These are phyloP conservation scores for Bremia lactucae DNA, from an alignment of 352 stramenopile genomes.

Conservation along the genomic window DNA sequence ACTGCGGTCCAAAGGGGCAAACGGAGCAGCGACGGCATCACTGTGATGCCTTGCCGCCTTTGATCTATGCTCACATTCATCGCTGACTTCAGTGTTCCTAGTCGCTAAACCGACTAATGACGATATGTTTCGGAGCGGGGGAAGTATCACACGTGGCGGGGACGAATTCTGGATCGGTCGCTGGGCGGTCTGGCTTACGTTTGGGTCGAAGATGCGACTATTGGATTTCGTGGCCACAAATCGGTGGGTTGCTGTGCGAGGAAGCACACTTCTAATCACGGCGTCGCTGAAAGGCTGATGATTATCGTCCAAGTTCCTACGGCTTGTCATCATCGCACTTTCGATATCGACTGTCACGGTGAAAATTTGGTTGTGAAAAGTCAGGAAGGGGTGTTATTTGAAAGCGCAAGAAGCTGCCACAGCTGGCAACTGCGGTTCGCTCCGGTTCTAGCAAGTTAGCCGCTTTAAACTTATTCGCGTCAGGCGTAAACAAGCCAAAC, in stretches of 20 bases:
- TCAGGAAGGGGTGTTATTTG: not conserved
- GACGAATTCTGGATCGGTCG: slow-evolving; percentile 1
- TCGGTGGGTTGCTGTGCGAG: slow-evolving; percentile 3
- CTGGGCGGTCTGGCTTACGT: not conserved
- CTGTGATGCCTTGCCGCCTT: slow-evolving; percentile 6
- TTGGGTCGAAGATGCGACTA: not conserved
- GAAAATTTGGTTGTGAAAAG: slow-evolving; percentile 13
- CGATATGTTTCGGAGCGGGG: slow-evolving; percentile 12
- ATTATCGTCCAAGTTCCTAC: slow-evolving; percentile 10
- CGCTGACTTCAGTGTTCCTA: slow-evolving; percentile 3
- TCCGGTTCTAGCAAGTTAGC: slow-evolving; percentile 4
- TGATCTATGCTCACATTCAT: slow-evolving; percentile 5
- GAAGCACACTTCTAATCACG: slow-evolving; percentile 21
- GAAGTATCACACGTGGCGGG: slow-evolving; percentile 3
- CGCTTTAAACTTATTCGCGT: slow-evolving; percentile 12
- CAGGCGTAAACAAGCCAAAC: slow-evolving; percentile 22
- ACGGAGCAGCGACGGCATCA: not conserved
- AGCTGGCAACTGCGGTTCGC: slow-evolving; percentile 13
- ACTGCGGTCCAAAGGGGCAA: not conserved
- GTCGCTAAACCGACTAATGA: slow-evolving; percentile 3
- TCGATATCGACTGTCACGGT: slow-evolving; percentile 4
- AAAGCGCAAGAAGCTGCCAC: slow-evolving; percentile 15
- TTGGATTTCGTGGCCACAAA: slow-evolving; percentile 2
- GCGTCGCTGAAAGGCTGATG: slow-evolving; percentile 17
- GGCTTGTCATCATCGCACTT: slow-evolving; percentile 17